A percentile compares a stretch with the other conserved stretches of the same genome.
Evolutionary conservation across 2,329 filamentous ascomycete species (phyloP).

Genomic region (Calonectria fujianensis): DNA sequence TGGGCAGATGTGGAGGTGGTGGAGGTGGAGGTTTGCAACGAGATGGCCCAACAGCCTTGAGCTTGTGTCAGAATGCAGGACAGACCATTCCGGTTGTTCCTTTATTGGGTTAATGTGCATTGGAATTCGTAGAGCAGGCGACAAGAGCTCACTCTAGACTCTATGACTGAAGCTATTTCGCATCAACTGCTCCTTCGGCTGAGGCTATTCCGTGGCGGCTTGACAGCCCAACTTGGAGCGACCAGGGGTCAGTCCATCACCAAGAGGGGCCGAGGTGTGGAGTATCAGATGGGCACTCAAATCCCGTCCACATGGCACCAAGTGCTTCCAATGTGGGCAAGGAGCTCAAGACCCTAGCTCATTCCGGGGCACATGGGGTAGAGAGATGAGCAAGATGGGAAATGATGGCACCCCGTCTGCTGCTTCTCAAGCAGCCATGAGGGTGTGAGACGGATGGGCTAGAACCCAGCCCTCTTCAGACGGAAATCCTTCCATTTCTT

Average conservation of each 20-base stretch:
- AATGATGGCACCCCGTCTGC: slow-evolving; percentile 29
- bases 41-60: slow-evolving; percentile 19
- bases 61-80: slow-evolving; percentile 17
- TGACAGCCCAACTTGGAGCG: slow-evolving; percentile 22
- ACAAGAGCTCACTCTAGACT: background rate
- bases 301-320: slow-evolving; percentile 41
- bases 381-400: slow-evolving; percentile 35
- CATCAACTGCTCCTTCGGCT: slow-evolving; percentile 12
- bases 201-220: slow-evolving; percentile 20
- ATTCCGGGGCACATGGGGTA: slow-evolving; percentile 37
- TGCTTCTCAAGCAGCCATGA: slow-evolving; percentile 6
- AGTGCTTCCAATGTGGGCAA: slow-evolving; percentile 27
- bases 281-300: slow-evolving; percentile 39
- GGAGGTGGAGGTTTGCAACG: slow-evolving; percentile 49
- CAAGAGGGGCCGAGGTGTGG: slow-evolving; percentile 39
- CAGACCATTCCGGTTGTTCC: background rate
- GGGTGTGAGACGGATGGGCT: slow-evolving; percentile 22
- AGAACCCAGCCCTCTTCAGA: slow-evolving; percentile 16
- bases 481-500: slow-evolving; percentile 29
- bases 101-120: slow-evolving; percentile 1
- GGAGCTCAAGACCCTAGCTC: slow-evolving; percentile 29
- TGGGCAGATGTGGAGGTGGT: slow-evolving; percentile 57
- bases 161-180: background rate
- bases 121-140: background rate
- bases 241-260: slow-evolving; percentile 32